phyloP scores from a whole-genome alignment of 2,329 filamentous ascomycete genomes.

The Gliomastix tumulicola region DNA sequence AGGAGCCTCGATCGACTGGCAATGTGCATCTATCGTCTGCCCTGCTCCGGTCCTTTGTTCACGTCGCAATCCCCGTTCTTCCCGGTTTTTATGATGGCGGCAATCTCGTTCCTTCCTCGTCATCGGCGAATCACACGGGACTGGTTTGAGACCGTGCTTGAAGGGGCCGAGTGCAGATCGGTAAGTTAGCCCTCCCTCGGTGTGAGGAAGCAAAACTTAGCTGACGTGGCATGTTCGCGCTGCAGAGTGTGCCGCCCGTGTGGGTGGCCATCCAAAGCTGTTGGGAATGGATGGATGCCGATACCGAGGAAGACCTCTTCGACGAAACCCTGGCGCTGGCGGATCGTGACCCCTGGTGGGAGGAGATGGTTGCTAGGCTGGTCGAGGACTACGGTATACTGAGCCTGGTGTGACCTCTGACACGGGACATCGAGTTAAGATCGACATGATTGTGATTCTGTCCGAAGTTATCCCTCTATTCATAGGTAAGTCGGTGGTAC shows the following conservation, averaged over 20 bases:
- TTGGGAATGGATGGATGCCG: background rate
- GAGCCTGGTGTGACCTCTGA: background rate
- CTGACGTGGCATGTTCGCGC: background rate
- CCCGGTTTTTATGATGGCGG: background rate
- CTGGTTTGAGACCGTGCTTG: background rate
- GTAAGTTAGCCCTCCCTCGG: background rate
- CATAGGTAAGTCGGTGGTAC: too few relatives aligned
- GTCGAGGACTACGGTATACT: background rate
- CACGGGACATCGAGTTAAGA: too few relatives aligned
- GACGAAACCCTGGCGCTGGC: background rate
- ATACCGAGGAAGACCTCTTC: background rate
- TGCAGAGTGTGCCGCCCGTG: background rate
- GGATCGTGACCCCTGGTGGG: background rate
- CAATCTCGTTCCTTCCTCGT: background rate
- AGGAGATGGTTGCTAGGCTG: background rate
- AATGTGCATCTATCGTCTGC: background rate
- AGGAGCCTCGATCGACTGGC: background rate
- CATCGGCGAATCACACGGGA: background rate
- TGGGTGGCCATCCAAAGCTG: background rate
- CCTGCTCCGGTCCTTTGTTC: background rate
- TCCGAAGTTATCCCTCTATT: too few relatives aligned
- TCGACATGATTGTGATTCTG: too few relatives aligned
- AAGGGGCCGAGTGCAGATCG: background rate
- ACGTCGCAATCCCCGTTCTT: background rate
- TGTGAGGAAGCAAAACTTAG: background rate